Conservation (phyloP, 2,329 filamentous ascomycete species). For the Aspergillus unguis region DNA sequence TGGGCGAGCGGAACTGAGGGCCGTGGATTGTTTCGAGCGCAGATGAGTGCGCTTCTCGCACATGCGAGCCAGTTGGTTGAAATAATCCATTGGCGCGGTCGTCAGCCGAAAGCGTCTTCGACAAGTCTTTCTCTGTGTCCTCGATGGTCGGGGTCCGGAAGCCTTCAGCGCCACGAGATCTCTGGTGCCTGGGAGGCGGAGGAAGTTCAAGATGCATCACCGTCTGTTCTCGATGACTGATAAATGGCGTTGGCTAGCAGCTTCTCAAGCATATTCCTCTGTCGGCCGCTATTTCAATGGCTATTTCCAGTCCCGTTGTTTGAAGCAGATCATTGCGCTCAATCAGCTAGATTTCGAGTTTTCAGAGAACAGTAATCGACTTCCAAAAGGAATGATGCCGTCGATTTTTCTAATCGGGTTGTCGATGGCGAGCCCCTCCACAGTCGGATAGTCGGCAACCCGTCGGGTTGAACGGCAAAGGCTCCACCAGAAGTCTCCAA, state of each 20-base stretch:
- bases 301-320: background rate
- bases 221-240: background rate
- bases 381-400: too few relatives aligned
- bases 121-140: conserved; percentile 34
- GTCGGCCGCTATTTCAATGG: background rate
- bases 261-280: background rate
- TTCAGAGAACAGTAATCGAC: too few relatives aligned
- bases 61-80: conserved; percentile 12
- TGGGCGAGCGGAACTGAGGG: conserved; percentile 20
- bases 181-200: conserved; percentile 33
- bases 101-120: conserved; percentile 8
- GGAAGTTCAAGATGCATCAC: conserved; percentile 20
- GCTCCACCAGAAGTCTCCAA: too few relatives aligned
- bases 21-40: conserved; percentile 27
- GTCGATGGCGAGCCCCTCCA: too few relatives aligned
- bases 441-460: too few relatives aligned
- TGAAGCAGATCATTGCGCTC: too few relatives aligned
- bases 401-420: too few relatives aligned
- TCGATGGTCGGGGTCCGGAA: conserved; percentile 47
- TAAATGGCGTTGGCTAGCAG: background rate
- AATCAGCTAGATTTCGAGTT: too few relatives aligned
- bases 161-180: conserved; percentile 41
- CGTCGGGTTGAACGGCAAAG: too few relatives aligned
- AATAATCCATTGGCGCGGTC: conserved; percentile 13
- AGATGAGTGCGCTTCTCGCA: conserved; percentile 27